Evolutionary conservation across 2,329 filamentous ascomycete genomes (phyloP), one percentile per base, ranked within the genome.

Genomic region (Calonectria pteridis): DNA sequence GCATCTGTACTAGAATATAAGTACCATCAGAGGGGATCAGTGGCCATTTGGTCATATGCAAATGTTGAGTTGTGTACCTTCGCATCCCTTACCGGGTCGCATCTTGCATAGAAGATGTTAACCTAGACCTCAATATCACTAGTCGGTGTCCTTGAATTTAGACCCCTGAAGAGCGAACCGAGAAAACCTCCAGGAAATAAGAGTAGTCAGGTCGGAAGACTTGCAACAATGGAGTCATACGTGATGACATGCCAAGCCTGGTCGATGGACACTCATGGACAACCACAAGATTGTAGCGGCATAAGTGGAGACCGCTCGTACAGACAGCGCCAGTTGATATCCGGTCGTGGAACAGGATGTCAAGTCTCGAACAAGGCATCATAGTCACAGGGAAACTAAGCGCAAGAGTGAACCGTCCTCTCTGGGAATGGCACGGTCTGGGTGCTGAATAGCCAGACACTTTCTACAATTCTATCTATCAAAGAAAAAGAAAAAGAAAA

Each of bases 401-500:
- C 10, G 20, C 1, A 6, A 46, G 20, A 46, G 2, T 18, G 13
- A 31, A 9, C 7, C 9, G 6, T 14, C 2, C 9, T 6, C 9
- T 20, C 9, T 31, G 3, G 16, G 26, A 31, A 31, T 9, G 51
- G 16, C 18, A 13, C 9, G 18, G 51, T n/a, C 9, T 40, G 9
- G 10, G 35, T 40, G 35, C n/a, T 46, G 16, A 7, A 18, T 16
- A 20, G 18, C 1, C 62, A n/a, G n/a, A n/a, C 33, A 35, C 43
- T 23, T 6, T 18, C 29, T 67, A 64, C 55, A 6, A 28, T 18
- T 59, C 55, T 70, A 73, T 40, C 53, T 53, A 62, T n/a, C n/a
- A 18, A 4, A 59, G 20, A 20, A 59, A 64, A 50, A 37, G 14
- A 43, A 63, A 64, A 31, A 63, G 68, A 74, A 67, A 64, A 23